A percentile compares a stretch with the other conserved stretches of the same genome.
phyloP scores from a whole-genome alignment of 116 monocot genomes.

The Dioscorea cayenensis region DNA sequence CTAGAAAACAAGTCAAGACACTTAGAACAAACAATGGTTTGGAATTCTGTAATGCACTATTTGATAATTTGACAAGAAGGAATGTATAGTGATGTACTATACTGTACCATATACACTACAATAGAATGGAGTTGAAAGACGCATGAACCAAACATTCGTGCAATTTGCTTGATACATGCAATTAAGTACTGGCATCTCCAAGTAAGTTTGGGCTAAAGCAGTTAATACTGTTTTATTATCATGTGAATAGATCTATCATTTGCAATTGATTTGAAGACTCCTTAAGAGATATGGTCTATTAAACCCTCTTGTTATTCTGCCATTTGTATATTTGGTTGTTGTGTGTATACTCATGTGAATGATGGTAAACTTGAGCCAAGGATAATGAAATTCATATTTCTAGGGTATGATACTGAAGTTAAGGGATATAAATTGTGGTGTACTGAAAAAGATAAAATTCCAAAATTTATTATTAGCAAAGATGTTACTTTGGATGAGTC shows the following conservation, averaged over 20 bases:
- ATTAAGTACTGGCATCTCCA: not conserved
- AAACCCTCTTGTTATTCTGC: conserved; percentile 3
- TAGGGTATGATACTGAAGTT: too few relatives aligned
- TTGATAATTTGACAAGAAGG: conserved; percentile 19
- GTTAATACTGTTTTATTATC: not conserved
- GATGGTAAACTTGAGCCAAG: too few relatives aligned
- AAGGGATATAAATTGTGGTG: too few relatives aligned
- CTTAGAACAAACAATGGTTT: conserved; percentile 14
- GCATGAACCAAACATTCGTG: conserved; percentile 2
- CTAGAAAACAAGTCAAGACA: conserved; percentile 10
- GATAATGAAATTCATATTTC: too few relatives aligned
- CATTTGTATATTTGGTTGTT: conserved; percentile 7
- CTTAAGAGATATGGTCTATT: conserved; percentile 7
- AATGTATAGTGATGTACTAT: conserved; percentile 6
- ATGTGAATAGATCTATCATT: not conserved
- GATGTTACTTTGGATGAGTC: too few relatives aligned
- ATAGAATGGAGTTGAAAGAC: conserved; percentile 13
- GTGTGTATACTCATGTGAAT: too few relatives aligned
- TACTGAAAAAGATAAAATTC: too few relatives aligned
- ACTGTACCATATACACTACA: conserved; percentile 4
- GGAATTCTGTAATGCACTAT: conserved; percentile 9
- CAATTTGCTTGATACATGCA: not conserved
- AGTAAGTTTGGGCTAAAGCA: conserved; percentile 6
- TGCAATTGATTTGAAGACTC: not conserved
- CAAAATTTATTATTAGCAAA: too few relatives aligned